Base-by-base conservation (phyloP, 805 yeast genomes). In the Saturnispora gosingensis region DNA sequence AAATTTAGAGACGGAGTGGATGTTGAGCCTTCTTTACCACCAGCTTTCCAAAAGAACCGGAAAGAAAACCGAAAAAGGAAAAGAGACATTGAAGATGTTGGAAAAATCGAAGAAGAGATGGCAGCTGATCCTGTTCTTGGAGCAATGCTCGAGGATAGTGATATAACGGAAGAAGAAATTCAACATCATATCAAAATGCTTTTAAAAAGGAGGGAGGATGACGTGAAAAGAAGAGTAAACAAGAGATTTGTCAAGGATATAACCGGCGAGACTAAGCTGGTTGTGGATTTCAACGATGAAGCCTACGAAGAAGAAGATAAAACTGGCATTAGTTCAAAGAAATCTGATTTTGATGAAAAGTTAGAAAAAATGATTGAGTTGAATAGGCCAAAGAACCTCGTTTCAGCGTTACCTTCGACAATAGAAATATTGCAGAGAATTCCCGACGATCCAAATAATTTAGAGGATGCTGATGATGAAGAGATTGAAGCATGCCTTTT, bases 31-130 rank as follows among this genome's bases (percentile, higher is more conserved):
- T 74, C 88, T 0, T 74, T 82, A 48, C 99, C 99, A 1, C 99
- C 99, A 0, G 82, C 97, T 0, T 89, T 77, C 62, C 71, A 71
- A 24, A 77, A 75, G 53, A 86, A 85, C 61, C 72, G 91, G 43
- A 68, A 67, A 30, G 71, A 71, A 32, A 86, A 71, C 45, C 68
- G 66, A 35, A 61, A 66, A 46, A 53, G 72, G 10, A 61, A 56
- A 53, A 59, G 49, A 51, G 63, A 54, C 45, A 53, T 54, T 25
- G 46, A 54, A 20, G 65, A 67, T 46, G 66, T 72, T 5, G 65
- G 70, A 43, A 69, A 66, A 32, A 64, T 69, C 49, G 73, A 72
- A 46, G 75, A 71, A 22, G 68, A 71, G 5, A 45, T 74, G 42
- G 58, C 62, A 24, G 66, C 62, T 46, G 73, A 75, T 57, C 78